These are phyloP conservation scores for Coemansia sp. DNA, from an alignment of 192 early-diverging fungal species.

Conservation along the genomic window DNA sequence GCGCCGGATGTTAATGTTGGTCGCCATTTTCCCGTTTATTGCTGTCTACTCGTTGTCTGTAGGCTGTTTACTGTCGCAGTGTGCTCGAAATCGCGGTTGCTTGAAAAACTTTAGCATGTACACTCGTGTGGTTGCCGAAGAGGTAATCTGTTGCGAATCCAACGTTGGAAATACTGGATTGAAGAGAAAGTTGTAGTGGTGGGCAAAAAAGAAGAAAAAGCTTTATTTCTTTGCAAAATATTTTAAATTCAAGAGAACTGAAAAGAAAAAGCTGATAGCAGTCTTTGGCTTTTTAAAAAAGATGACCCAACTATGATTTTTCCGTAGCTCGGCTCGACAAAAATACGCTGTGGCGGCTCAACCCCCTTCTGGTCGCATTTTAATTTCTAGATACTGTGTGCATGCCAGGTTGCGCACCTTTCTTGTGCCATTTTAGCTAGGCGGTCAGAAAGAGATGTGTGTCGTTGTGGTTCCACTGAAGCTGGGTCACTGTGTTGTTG, in stretches of 20 bases:
- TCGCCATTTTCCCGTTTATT: conserved; percentile 56
- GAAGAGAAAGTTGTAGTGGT: neutral
- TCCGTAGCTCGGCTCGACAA: no score
- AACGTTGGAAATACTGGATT: neutral
- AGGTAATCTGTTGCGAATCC: neutral
- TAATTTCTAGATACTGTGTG: no score
- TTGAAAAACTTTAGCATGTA: conserved; percentile 24
- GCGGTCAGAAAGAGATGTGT: no score
- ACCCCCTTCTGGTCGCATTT: no score
- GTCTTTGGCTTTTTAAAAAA: no score
- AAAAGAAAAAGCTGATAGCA: neutral
- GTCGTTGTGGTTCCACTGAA: conserved; percentile 93
- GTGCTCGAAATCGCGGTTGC: conserved; percentile 20
- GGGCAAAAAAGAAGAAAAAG: neutral
- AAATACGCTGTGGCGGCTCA: no score
- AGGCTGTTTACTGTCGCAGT: conserved; percentile 5
- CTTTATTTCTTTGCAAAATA: neutral
- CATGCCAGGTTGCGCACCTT: no score
- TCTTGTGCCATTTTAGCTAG: no score
- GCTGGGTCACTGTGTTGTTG: conserved; percentile 85
- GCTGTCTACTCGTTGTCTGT: neutral
- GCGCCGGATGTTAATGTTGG: conserved; percentile 79
- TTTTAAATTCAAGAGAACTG: neutral
- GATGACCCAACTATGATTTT: no score
- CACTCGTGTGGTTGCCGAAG: conserved; percentile 7